A percentile compares a stretch with the other conserved stretches of the same genome.
Evolutionary conservation across 306 rosid species (phyloP).

Genomic region (Rosa chinensis): DNA sequence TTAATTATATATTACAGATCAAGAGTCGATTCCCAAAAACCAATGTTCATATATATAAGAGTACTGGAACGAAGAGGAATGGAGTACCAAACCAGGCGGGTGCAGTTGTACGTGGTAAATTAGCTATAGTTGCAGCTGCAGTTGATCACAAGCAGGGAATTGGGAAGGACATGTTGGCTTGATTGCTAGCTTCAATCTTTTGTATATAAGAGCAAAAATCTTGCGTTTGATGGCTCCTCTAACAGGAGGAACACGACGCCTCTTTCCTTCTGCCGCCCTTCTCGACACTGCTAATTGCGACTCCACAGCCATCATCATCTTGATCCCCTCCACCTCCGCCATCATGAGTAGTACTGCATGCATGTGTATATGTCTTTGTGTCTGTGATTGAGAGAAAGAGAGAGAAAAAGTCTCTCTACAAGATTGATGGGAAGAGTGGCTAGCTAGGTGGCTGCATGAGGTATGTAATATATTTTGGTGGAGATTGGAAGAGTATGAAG

Average conservation of each 20-base stretch:
- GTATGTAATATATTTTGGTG: not conserved
- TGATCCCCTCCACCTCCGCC: constrained; percentile 23
- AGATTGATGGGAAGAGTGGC: not conserved
- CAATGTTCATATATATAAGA: not conserved
- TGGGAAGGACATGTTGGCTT: constrained; percentile 18
- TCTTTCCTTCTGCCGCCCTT: not conserved
- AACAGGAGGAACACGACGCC: constrained; percentile 19
- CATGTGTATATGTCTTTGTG: not conserved
- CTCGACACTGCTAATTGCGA: not conserved
- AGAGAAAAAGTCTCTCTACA: not conserved
- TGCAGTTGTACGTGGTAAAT: not conserved
- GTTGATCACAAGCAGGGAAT: not conserved
- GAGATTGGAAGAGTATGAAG: not conserved
- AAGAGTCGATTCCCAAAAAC: not conserved
- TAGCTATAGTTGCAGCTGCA: not conserved
- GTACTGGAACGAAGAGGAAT: not conserved
- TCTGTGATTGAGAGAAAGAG: not conserved
- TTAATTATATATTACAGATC: not conserved
- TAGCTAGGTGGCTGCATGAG: not conserved
- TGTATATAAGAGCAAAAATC: constrained; percentile 31
- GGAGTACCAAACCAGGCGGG: not conserved
- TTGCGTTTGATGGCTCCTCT: constrained; percentile 50
- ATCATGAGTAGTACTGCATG: not conserved
- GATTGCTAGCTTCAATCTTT: constrained; percentile 27
- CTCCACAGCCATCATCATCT: constrained; percentile 12